Conservation (phyloP, 2,329 filamentous ascomycete species). For the Hypoxylon sp. region DNA sequence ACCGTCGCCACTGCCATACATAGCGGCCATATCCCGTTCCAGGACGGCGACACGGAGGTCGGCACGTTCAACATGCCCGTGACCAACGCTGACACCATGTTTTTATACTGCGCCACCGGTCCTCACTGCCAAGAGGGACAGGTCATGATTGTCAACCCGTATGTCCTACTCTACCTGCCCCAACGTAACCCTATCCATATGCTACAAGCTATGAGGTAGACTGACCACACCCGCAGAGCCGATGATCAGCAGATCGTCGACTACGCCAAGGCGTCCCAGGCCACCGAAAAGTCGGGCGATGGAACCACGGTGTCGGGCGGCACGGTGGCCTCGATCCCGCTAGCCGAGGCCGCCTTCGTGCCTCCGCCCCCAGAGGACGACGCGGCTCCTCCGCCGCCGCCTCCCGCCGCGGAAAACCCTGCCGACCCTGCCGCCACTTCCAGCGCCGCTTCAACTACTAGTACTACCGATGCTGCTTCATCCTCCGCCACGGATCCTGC, state of each 20-base stretch:
- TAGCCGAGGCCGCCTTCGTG: constrained; percentile 43
- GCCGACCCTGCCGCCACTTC: constrained; percentile 7
- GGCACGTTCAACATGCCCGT: constrained; percentile 58
- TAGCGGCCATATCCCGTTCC: constrained; percentile 52
- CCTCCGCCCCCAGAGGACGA: constrained; percentile 35
- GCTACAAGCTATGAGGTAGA: constrained; percentile 25
- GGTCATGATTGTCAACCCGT: constrained; percentile 60
- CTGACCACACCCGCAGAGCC: constrained; percentile 15
- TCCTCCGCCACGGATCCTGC: not conserved
- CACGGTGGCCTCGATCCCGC: constrained; percentile 42
- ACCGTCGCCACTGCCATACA: constrained; percentile 47
- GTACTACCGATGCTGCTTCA: not conserved
- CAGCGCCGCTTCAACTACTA: not conserved
- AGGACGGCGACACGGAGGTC: constrained; percentile 48
- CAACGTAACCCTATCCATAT: not conserved
- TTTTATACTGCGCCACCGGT: constrained; percentile 58
- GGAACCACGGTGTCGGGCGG: constrained; percentile 42
- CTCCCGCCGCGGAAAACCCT: constrained; percentile 7
- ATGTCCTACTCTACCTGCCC: no score
- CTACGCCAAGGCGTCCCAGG: constrained; percentile 39
- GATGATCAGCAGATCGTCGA: constrained; percentile 43
- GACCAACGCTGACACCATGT: constrained; percentile 54
- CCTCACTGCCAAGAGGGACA: constrained; percentile 60
- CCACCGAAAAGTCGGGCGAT: constrained; percentile 39
- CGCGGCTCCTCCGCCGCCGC: constrained; percentile 18